These are phyloP conservation scores for Euphrasia confusa DNA, from an alignment of 257 asterid genomes.

Conservation along the genomic window DNA sequence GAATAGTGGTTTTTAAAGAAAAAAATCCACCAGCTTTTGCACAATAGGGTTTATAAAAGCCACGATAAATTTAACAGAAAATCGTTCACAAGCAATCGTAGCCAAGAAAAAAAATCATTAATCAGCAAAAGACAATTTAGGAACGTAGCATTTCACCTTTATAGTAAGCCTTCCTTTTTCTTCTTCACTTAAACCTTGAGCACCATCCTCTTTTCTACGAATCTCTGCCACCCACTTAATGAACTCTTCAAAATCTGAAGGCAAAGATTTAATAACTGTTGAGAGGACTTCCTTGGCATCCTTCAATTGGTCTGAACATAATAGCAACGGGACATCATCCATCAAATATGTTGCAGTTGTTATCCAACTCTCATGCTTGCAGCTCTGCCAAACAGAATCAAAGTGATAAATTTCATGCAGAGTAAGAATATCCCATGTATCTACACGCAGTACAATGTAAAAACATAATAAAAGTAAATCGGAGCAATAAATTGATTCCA, in stretches of 20 bases:
- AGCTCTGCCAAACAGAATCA: slow-evolving; percentile 56
- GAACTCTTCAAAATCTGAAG: slow-evolving; percentile 73
- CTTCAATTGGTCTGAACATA: slow-evolving; percentile 49
- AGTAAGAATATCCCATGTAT: slow-evolving; percentile 2
- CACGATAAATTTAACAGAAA: not conserved
- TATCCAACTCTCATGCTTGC: slow-evolving; percentile 92
- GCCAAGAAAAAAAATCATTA: not conserved
- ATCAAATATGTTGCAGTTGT: slow-evolving; percentile 68
- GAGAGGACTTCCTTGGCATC: slow-evolving; percentile 57
- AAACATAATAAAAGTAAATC: not conserved
- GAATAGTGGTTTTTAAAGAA: too few species aligned
- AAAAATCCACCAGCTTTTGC: not conserved
- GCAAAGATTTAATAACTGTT: slow-evolving; percentile 59
- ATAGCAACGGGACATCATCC: slow-evolving; percentile 76
- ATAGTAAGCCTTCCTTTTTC: slow-evolving; percentile 72
- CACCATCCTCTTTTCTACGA: slow-evolving; percentile 72
- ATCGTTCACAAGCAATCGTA: not conserved
- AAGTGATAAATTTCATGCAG: slow-evolving; percentile 16
- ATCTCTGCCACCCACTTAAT: slow-evolving; percentile 92
- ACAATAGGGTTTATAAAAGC: too few species aligned
- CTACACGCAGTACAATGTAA: slow-evolving; percentile 6
- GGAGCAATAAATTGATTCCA: not conserved
- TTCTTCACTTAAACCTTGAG: slow-evolving; percentile 66
- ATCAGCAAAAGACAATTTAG: not conserved
- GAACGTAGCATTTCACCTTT: slow-evolving; percentile 50